Evolutionary conservation across 805 yeast species (phyloP), one percentile per base, ranked within the genome.

Genomic region (Yamadazyma sp.): DNA sequence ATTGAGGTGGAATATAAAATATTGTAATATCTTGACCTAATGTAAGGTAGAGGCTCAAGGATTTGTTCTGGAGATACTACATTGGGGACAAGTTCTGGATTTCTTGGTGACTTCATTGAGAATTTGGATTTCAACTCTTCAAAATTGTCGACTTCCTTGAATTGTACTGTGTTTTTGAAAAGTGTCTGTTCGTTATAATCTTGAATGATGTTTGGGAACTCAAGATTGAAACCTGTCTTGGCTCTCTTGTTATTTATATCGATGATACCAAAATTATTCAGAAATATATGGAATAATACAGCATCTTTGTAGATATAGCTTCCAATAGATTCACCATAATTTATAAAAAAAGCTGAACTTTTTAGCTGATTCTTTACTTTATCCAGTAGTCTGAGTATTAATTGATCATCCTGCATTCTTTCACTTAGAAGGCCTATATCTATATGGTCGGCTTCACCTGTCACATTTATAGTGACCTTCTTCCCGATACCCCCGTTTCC

Each of bases 1-100:
- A 65, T 66, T 3, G 52, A 55, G 19, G 64, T 53, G 4, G 70
- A 62, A 40, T 68, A 68, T 5, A 68, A 49, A 2, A 60, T 62
- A 33, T 48, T 49, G 39, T 45, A 62, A 45, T 68, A 68, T 23
- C 70, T 47, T 1, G 61, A 48, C 14, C 27, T 35, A n/a, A 68
- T 43, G 35, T 62, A 68, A 3, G 40, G 49, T 3, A 47, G 31
- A 1, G 71, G 69, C 20, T 53, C 58, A 6, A 23, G 24, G 18
- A 37, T 36, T 13, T 44, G 43, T 28, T 49, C 44, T 6, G 49
- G 52, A 3, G 50, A 31, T 14, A 18, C 33, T 13, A 16, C 26
- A 18, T 14, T 22, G 14, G 7, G 17, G 12, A 18, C 8, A 8
- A 17, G 29, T 21, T 19, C n/a, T 7, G 5, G 8, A 3, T n/a